Evolutionary conservation across 345 rosid genomes (phyloP).

Genomic region (Passiflora organensis): DNA sequence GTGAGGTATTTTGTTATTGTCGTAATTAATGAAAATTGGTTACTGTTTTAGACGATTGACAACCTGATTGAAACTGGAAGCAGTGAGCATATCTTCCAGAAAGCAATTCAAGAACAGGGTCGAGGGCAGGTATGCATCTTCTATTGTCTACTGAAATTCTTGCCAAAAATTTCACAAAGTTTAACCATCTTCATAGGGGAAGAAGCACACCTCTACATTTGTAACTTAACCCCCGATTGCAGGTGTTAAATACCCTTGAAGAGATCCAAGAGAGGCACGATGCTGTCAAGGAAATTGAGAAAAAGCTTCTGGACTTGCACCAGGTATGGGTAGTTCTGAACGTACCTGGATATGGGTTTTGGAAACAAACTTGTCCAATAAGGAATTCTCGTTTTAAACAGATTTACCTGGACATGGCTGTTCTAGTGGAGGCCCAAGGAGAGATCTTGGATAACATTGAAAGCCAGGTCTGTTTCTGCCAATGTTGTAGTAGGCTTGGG

Average conservation of each 20-base stretch:
- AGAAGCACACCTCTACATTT: not conserved
- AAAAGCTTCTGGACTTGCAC: constrained; percentile 83
- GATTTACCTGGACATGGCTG: constrained; percentile 71
- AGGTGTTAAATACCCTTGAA: constrained; percentile 79
- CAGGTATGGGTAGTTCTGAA: constrained; percentile 42
- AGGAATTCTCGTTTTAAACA: constrained; percentile 17
- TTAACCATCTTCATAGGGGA: no score
- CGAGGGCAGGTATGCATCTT: constrained; percentile 63
- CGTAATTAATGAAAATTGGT: constrained; percentile 18
- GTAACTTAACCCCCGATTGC: constrained; percentile 8
- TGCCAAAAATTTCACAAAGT: no score
- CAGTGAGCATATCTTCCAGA: constrained; percentile 88
- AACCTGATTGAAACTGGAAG: constrained; percentile 86
- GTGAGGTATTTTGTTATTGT: constrained; percentile 9
- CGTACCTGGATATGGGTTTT: not conserved
- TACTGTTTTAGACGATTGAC: constrained; percentile 60
- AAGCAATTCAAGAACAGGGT: constrained; percentile 89
- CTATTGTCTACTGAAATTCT: not conserved
- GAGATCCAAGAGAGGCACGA: constrained; percentile 98
- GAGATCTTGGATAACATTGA: constrained; percentile 65
- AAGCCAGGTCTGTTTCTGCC: constrained; percentile 49
- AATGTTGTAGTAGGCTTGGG: no score
- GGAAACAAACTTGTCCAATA: constrained; percentile 12
- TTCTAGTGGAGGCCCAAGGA: constrained; percentile 69
- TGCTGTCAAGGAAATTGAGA: constrained; percentile 80